These are phyloP conservation scores for Ceriops tagal DNA, from an alignment of 345 rosid genomes.

Conservation along the genomic window DNA sequence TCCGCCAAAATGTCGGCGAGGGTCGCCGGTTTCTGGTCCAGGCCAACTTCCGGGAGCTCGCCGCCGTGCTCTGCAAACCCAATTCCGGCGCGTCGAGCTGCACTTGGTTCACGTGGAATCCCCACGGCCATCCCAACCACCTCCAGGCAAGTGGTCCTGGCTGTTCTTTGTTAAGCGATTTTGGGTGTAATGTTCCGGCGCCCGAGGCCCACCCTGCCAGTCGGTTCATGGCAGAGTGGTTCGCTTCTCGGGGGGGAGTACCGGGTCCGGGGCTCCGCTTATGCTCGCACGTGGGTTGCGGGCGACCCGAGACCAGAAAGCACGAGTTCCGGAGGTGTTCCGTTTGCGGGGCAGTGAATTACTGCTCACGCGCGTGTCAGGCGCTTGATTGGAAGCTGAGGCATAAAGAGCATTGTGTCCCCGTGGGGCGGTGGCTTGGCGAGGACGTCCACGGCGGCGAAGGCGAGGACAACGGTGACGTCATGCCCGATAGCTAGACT, in stretches of 20 bases:
- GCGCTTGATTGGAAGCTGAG: conserved; percentile 95
- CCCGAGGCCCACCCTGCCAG: conserved; percentile 81
- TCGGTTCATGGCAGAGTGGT: conserved; percentile 79
- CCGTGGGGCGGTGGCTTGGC: conserved; percentile 59
- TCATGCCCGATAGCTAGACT: conserved; percentile 35
- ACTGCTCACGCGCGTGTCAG: conserved; percentile 96
- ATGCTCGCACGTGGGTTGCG: conserved; percentile 84
- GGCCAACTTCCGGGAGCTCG: conserved; percentile 92
- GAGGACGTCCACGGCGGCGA: conserved; percentile 51
- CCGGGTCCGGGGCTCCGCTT: conserved; percentile 58
- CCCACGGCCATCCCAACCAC: conserved; percentile 32
- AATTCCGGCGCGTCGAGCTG: conserved; percentile 22
- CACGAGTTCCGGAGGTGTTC: conserved; percentile 95
- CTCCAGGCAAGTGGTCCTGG: conserved; percentile 35
- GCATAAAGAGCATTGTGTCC: conserved; percentile 74
- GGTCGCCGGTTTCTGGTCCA: conserved; percentile 91
- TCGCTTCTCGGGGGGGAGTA: conserved; percentile 31
- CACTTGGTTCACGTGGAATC: conserved; percentile 55
- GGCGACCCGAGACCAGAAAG: conserved; percentile 84
- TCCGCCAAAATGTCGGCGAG: conserved; percentile 69
- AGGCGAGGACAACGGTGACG: conserved; percentile 24
- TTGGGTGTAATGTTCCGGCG: conserved; percentile 97
- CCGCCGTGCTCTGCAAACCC: conserved; percentile 51
- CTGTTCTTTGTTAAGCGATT: conserved; percentile 83
- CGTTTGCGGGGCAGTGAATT: conserved; percentile 86